Evolutionary conservation across 2,329 filamentous ascomycete genomes (phyloP).

Genomic region (Aspergillus japonicus): DNA sequence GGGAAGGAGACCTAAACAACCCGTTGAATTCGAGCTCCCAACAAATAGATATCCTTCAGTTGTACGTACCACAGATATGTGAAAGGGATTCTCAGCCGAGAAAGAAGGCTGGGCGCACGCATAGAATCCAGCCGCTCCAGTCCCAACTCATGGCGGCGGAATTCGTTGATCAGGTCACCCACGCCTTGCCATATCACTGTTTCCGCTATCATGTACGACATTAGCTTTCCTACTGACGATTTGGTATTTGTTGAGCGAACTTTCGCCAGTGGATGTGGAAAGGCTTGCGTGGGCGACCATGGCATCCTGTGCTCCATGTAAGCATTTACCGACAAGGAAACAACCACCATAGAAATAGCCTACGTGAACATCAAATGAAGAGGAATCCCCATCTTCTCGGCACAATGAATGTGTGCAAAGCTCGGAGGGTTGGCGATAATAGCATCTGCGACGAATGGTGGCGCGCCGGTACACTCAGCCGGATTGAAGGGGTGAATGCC

Average conservation of each 20-base stretch:
- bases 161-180: constrained; percentile 68
- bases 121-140: constrained; percentile 74
- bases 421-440: constrained; percentile 78
- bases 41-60: neutral
- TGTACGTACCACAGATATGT: constrained; percentile 73
- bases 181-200: constrained; percentile 89
- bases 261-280: constrained; percentile 80
- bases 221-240: constrained; percentile 68
- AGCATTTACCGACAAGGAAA: neutral
- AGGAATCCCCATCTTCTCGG: constrained; percentile 72
- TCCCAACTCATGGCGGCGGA: constrained; percentile 57
- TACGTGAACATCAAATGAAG: constrained; percentile 83
- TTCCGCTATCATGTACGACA: constrained; percentile 77
- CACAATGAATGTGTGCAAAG: constrained; percentile 74
- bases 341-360: constrained; percentile 33
- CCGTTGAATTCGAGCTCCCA: neutral
- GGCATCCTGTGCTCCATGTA: constrained; percentile 61
- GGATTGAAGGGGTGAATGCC: constrained; percentile 54
- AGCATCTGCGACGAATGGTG: constrained; percentile 75
- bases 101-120: constrained; percentile 76
- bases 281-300: constrained; percentile 78
- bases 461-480: constrained; percentile 46
- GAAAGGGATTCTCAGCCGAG: constrained; percentile 71
- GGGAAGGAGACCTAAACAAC: constrained; percentile 58
- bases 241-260: constrained; percentile 73